phyloP scores from a whole-genome alignment of 2,329 filamentous ascomycete species.

The Aureobasidium sp. region DNA sequence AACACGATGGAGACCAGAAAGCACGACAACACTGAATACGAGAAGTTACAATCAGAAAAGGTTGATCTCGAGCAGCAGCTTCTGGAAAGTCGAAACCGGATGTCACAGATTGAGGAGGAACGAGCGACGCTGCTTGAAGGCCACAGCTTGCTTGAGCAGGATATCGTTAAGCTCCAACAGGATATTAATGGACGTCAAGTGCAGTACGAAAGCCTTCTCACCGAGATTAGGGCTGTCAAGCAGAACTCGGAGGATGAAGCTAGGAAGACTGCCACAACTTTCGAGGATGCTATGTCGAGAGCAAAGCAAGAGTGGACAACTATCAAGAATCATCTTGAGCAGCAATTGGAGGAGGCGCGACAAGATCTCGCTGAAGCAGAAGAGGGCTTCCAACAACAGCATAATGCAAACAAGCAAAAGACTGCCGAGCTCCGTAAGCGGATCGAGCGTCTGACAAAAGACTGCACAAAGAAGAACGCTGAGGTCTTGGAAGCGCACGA shows the following conservation, averaged over 20 bases:
- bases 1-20: not conserved
- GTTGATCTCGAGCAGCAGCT: conserved; percentile 2
- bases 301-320: conserved; percentile 9
- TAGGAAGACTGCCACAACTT: not conserved
- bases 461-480: conserved; percentile 27
- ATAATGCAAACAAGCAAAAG: conserved; percentile 14
- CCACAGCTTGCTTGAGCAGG: conserved; percentile 2
- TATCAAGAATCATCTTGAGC: conserved; percentile 10
- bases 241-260: not conserved
- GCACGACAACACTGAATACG: not conserved
- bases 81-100: not conserved
- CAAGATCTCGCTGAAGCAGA: conserved; percentile 17
- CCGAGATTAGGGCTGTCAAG: not conserved
- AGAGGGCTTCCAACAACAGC: conserved; percentile 11
- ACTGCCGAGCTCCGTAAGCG: conserved; percentile 17
- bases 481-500: conserved; percentile 31
- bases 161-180: conserved; percentile 1
- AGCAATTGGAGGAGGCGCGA: conserved; percentile 12
- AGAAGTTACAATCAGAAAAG: not conserved
- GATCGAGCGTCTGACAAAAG: conserved; percentile 23
- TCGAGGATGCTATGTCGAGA: conserved; percentile 2
- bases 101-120: not conserved
- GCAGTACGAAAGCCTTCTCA: not conserved
- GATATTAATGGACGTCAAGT: not conserved
- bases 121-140: not conserved